Percentiles rank a stretch among this genome's conserved stretches.
Evolutionary conservation across 1,284 basidiomycete genomes (phyloP).

Genomic region (Ganoderma multipileum): DNA sequence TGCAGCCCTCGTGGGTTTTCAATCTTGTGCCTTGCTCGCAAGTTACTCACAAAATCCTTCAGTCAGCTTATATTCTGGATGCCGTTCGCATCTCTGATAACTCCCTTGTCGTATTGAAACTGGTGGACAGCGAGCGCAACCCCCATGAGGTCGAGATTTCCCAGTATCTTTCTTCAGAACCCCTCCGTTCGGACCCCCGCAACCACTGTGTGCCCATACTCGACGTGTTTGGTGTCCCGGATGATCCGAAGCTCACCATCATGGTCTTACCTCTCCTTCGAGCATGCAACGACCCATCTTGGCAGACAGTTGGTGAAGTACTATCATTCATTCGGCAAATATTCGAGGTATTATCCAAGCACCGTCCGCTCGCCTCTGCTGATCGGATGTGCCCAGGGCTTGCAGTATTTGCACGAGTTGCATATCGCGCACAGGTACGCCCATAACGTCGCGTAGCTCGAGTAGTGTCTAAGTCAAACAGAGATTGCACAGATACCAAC

Average conservation of each 20-base stretch:
- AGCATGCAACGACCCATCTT: constrained; percentile 24
- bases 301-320: constrained; percentile 31
- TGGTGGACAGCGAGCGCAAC: background rate
- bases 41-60: constrained; percentile 13
- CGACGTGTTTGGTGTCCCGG: constrained; percentile 27
- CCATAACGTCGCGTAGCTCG: constrained; percentile 30
- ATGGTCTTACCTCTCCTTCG: constrained; percentile 37
- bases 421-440: constrained; percentile 31
- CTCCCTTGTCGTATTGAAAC: constrained; percentile 18
- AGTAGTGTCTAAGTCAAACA: constrained; percentile 23
- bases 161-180: constrained; percentile 12
- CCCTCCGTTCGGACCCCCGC: constrained; percentile 26
- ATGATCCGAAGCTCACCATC: constrained; percentile 11
- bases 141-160: constrained; percentile 29
- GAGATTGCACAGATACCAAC: constrained; percentile 42
- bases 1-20: background rate
- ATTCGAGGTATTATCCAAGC: constrained; percentile 27
- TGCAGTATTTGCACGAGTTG: constrained; percentile 32
- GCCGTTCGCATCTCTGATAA: constrained; percentile 22
- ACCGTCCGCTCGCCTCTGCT: background rate
- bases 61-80: constrained; percentile 23
- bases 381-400: constrained; percentile 17
- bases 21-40: background rate
- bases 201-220: constrained; percentile 40
- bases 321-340: constrained; percentile 32